These are phyloP conservation scores for Coriaria nepalensis DNA, from an alignment of 306 rosid genomes.

Conservation along the genomic window DNA sequence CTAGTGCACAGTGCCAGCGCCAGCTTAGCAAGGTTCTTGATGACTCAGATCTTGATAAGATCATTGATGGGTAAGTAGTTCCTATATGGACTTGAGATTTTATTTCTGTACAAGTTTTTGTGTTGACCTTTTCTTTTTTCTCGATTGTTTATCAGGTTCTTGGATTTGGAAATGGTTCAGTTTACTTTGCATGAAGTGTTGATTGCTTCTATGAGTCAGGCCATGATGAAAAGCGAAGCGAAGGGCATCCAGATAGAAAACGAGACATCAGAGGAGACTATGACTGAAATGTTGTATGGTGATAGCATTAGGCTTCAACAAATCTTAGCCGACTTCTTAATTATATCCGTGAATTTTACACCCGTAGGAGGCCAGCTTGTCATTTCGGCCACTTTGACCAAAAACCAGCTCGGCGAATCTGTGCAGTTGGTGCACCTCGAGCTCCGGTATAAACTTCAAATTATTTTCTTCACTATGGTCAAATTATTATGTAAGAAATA, in stretches of 20 bases:
- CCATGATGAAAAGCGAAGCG: conserved; percentile 44
- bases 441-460: conserved; percentile 41
- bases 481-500: neutral
- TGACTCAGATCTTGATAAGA: conserved; percentile 79
- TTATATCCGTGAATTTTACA: conserved; percentile 40
- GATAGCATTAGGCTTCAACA: conserved; percentile 86
- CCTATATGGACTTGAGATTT: neutral
- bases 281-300: conserved; percentile 54
- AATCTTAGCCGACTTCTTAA: conserved; percentile 62
- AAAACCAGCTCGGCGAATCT: conserved; percentile 63
- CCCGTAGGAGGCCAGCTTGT: conserved; percentile 58
- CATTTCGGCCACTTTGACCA: conserved; percentile 45
- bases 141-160: conserved; percentile 36
- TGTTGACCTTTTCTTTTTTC: conserved; percentile 3
- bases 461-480: neutral
- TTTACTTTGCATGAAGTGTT: conserved; percentile 67
- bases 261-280: conserved; percentile 38
- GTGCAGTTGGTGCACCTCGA: conserved; percentile 70
- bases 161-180: conserved; percentile 83
- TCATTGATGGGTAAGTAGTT: conserved; percentile 65
- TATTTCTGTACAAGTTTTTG: too few species aligned
- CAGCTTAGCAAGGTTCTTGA: conserved; percentile 88
- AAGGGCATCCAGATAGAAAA: conserved; percentile 49
- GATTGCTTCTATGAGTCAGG: conserved; percentile 63
- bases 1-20: conserved; percentile 62